These are phyloP conservation scores for Cordyceps tenuipes DNA, from an alignment of 2,329 filamentous ascomycete genomes.

Conservation along the genomic window DNA sequence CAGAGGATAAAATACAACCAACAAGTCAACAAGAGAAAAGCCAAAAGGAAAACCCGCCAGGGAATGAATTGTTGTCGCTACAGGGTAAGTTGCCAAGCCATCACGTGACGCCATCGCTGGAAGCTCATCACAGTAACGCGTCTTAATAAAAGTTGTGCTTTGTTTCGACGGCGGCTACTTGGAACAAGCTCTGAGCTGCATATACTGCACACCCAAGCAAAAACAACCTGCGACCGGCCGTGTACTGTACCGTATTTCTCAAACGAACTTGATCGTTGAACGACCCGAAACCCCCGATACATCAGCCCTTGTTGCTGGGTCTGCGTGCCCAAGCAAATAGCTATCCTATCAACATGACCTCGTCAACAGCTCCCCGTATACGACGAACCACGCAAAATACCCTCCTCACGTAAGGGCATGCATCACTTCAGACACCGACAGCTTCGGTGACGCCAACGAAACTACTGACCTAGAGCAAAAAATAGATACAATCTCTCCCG, in stretches of 20 bases:
- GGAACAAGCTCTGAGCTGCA: neutral
- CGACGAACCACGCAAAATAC: conserved; percentile 41
- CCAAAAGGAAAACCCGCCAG: neutral
- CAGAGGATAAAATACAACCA: neutral
- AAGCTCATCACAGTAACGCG: conserved; percentile 8
- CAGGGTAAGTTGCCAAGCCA: neutral
- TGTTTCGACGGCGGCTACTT: neutral
- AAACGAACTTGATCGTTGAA: neutral
- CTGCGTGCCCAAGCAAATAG: conserved; percentile 6
- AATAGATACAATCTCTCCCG: conserved; percentile 51
- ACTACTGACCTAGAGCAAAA: neutral
- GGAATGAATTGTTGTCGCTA: neutral
- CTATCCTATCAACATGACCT: conserved; percentile 25
- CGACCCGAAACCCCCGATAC: neutral
- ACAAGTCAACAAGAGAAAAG: neutral
- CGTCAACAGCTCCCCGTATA: conserved; percentile 29
- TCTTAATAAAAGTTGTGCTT: conserved; percentile 6
- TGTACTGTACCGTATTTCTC: neutral
- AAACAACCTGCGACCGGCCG: neutral
- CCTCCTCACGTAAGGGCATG: conserved; percentile 35
- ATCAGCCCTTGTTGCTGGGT: neutral
- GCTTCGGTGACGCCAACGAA: neutral
- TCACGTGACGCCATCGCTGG: neutral
- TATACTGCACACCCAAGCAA: neutral
- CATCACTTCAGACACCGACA: neutral